Evolutionary conservation across 768 basidiomycete genomes (phyloP), one percentile per base, ranked within the genome.

Genomic region (Tubosaeta sp.): DNA sequence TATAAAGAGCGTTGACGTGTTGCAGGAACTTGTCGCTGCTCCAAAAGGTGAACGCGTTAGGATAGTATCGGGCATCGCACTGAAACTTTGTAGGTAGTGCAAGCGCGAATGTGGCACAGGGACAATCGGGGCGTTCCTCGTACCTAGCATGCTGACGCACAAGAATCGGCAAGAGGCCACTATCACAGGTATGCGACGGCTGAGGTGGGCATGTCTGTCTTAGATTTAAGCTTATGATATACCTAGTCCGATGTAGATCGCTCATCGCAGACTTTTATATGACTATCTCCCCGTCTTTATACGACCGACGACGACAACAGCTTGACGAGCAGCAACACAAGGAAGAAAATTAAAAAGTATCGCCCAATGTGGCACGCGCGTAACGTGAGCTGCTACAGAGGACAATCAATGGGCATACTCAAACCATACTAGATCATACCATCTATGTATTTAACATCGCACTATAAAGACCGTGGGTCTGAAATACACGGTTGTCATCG

Each of bases 31-130:
- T 65, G 55, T 62, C 58, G 2, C 24, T 67, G 19, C 63, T 65
- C n/a, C 65, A 66, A 42, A 66, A 66, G 60, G 65, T 67, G 41
- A 31, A 21, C 18, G 21, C 8, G 11, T 13, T 12, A 12, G n/a
- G 8, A 8, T 30, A 8, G 22, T 16, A 5, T 2, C 10, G 1
- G 16, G 7, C 27, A 3, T 25, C 35, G 18, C n/a, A n/a, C 52
- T 59, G 39, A 56, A 9, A 75, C 60, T 71, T 14, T 80, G 52
- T 35, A 75, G 76, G 72, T 89, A 22, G 89, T 92, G 3, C 89
- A 91, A 67, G 87, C 85, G 27, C 87, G 89, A 78, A 86, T 90
- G 84, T 90, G 87, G 88, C 88, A 4, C 88, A 91, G 56, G 88
- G 51, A 91, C 88, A 0, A 81, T 89, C 49, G n/a, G n/a, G n/a